Evolutionary conservation across 2,329 filamentous ascomycete genomes (phyloP).

Genomic region (Zymoseptoria passerinii): DNA sequence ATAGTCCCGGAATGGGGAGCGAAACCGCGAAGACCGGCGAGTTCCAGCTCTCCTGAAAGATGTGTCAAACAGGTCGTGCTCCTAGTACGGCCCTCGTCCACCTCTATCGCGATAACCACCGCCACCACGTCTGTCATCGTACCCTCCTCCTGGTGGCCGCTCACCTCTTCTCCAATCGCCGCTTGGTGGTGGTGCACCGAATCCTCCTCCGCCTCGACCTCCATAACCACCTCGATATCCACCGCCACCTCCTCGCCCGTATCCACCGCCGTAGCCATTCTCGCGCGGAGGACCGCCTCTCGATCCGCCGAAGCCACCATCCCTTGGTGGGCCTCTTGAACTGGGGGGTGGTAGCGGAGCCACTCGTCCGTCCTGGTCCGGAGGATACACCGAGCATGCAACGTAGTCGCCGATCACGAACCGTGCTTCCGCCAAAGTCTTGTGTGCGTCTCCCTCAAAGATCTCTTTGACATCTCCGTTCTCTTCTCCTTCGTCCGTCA

Average conservation of each 20-base stretch:
- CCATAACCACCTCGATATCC: constrained; percentile 14
- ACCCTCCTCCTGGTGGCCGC: constrained; percentile 25
- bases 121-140: constrained; percentile 19
- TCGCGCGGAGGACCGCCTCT: constrained; percentile 25
- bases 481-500: constrained; percentile 31
- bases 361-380: constrained; percentile 64
- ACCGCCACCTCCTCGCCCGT: constrained; percentile 18
- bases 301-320: constrained; percentile 29
- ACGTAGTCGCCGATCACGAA: constrained; percentile 89
- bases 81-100: constrained; percentile 20
- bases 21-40: not conserved
- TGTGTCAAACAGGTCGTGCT: constrained; percentile 1
- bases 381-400: constrained; percentile 71
- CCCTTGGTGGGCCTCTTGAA: constrained; percentile 28
- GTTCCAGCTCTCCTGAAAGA: not conserved
- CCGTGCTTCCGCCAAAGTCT: constrained; percentile 65
- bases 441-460: constrained; percentile 52
- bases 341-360: constrained; percentile 50
- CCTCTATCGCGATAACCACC: constrained; percentile 22
- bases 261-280: constrained; percentile 25
- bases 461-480: constrained; percentile 29
- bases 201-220: constrained; percentile 20
- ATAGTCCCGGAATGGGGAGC: not conserved
- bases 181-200: constrained; percentile 23
- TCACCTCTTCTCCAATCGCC: constrained; percentile 36